Base-by-base conservation (phyloP, 306 rosid species). In the Medicago ruthenica region DNA sequence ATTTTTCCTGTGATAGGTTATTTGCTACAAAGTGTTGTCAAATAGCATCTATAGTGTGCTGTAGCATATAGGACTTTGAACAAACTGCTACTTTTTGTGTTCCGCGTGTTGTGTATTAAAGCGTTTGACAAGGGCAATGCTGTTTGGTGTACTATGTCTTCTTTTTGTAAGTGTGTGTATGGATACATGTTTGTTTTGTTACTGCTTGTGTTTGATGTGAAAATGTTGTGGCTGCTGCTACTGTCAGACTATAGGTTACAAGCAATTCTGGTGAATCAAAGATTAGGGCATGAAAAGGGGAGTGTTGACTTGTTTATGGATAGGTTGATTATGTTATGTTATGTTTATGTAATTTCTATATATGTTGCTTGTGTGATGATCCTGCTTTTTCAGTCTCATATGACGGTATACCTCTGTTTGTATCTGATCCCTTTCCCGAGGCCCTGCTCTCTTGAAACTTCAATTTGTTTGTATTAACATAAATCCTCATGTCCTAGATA, bases 321-420 rank as follows among this genome's bases (percentile, higher is more conserved):
- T 50, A 50, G 54, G 21, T 4, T 47, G 48, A 37, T 24, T 80
- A 51, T 61, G 44, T 61, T 80, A 51, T 61, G 44, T 61, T 51
- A 17, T 50, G 73, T 17, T 27, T 69, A 8, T 14, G 36, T 51
- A 67, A 6, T 75, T 59, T 80, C 13, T 12, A 20, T 57, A 4
- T 16, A 14, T 37, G 70, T 57, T 50, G 50, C 15, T 37, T 60
- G 66, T 50, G 36, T 24, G 40, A 48, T 53, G 51, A 62, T 74
- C 48, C 13, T n/a, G 62, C 50, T 31, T 5, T 51, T 34, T 36
- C 61, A 13, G 11, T 6, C n/a, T 11, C 9, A 10, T 41, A 54
- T 9, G 45, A 31, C 0, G 5, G 54, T 66, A 14, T 70, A 48
- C 64, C 31, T 34, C 37, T 34, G n/a, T n/a, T 31, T 31, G 37